Evolutionary conservation across 2,329 filamentous ascomycete species (phyloP), one percentile per base, ranked within the genome.

Genomic region (Zasmidium cellare): DNA sequence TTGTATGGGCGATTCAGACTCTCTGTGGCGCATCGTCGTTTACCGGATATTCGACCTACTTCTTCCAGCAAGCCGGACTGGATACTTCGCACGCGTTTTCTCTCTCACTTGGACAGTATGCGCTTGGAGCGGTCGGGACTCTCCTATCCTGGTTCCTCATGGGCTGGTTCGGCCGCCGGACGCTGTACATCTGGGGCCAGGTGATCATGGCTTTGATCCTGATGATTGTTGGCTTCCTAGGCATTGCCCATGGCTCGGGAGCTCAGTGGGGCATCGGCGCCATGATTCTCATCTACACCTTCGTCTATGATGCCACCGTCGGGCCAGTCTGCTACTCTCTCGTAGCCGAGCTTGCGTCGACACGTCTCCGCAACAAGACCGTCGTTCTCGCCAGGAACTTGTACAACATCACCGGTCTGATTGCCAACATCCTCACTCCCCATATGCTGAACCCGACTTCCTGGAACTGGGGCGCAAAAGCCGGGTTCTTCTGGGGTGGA

Each of bases 401-500:
- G 3, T 72, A 71, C 62, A 65, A 70, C 53, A 56, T 71, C n/a
- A 58, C 54, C 9, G 57, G 58, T 19, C 61, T 71, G 14, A 50
- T 69, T 25, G 56, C 53, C 20, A 66, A 67, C 24, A 57, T 69
- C 14, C 48, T 72, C 2, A 67, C 65, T 1, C 64, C 69, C 0
- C 63, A 61, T 38, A 66, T 68, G 65, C 60, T 72, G 12, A 67
- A 73, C 3, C 69, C 69, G 6, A 41, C 28, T 9, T 48, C 62
- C 3, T 62, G 62, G 60, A 48, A 58, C 12, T 65, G 60, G 60
- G 58, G 58, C n/a, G 58, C 58, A 2, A 63, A 59, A 31, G 55
- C 60, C 16, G 63, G 55, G 16, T 79, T 76, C 65, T 78, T 79
- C 62, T 79, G 75, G 73, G 76, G 67, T 7, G 74, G 72, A 11